A percentile compares a stretch with the other conserved stretches of the same genome.
Evolutionary conservation across 108 stramenopile species (phyloP).

Genomic region (Nitzschia palea): DNA sequence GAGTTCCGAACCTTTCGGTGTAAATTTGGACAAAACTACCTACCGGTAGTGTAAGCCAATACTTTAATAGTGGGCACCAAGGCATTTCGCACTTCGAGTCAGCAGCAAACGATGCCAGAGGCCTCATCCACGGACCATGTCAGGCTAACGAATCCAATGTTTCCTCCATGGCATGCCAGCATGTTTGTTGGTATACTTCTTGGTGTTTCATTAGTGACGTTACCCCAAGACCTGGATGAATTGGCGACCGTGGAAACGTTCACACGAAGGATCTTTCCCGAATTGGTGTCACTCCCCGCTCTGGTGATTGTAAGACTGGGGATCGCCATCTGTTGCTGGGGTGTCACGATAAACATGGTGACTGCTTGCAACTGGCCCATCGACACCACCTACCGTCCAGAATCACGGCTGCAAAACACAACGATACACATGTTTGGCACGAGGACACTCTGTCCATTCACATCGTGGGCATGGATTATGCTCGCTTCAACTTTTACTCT

Average conservation of each 20-base stretch:
- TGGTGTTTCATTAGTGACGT: constrained; percentile 21
- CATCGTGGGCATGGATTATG: constrained; percentile 72
- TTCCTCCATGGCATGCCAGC: constrained; percentile 51
- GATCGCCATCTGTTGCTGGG: constrained; percentile 41
- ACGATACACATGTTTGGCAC: constrained; percentile 8
- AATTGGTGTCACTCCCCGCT: constrained; percentile 36
- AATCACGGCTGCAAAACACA: constrained; percentile 23
- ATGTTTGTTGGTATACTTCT: constrained; percentile 27
- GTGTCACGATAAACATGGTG: constrained; percentile 28
- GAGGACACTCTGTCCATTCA: constrained; percentile 63
- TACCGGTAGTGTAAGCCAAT: too few species aligned
- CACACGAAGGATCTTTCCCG: constrained; percentile 51
- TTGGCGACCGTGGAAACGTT: constrained; percentile 56
- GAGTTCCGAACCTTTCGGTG: too few species aligned
- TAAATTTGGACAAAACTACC: too few species aligned
- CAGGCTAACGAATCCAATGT: too few species aligned
- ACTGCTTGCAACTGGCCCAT: constrained; percentile 19
- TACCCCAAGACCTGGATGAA: constrained; percentile 66
- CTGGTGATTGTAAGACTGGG: constrained; percentile 51
- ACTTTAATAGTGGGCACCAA: too few species aligned
- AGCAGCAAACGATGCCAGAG: too few species aligned
- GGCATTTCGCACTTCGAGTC: too few species aligned
- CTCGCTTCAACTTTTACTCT: constrained; percentile 62
- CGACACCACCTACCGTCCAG: constrained; percentile 21
- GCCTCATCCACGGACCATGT: too few species aligned